Evolutionary conservation across 2,329 filamentous ascomycete genomes (phyloP).

Genomic region (Dactylonectria estremocensis): DNA sequence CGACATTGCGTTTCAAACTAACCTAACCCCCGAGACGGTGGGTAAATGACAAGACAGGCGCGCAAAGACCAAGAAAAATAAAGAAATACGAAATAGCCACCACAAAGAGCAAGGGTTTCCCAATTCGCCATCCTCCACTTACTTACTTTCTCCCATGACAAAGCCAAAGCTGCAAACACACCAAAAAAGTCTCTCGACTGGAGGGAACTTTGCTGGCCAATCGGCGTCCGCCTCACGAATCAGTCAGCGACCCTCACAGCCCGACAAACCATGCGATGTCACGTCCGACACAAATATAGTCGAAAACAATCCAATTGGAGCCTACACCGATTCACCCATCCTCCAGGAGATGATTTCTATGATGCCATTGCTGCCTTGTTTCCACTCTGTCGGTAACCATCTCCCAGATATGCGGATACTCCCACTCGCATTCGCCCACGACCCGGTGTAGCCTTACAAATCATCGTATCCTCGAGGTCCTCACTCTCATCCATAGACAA

Average conservation of each 20-base stretch:
- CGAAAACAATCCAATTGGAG: not conserved
- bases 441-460: not conserved
- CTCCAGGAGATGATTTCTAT: not conserved
- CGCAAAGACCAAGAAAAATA: not conserved
- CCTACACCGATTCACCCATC: not conserved
- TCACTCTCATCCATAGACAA: not conserved
- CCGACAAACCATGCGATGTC: constrained; percentile 8
- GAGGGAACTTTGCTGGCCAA: constrained; percentile 53
- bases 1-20: not conserved
- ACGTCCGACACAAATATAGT: too few relatives aligned
- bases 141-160: not conserved
- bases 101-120: not conserved
- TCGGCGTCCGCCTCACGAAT: constrained; percentile 32
- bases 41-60: not conserved
- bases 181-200: constrained; percentile 14
- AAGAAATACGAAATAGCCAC: not conserved
- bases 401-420: not conserved
- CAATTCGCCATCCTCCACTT: constrained; percentile 11
- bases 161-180: not conserved
- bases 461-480: not conserved
- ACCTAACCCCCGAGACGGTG: constrained; percentile 1
- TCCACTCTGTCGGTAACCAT: not conserved
- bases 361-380: not conserved
- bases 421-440: not conserved
- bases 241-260: constrained; percentile 9